Evolutionary conservation across 2,329 filamentous ascomycete genomes (phyloP), one percentile per base, ranked within the genome.

Genomic region (Fusarium sp.): DNA sequence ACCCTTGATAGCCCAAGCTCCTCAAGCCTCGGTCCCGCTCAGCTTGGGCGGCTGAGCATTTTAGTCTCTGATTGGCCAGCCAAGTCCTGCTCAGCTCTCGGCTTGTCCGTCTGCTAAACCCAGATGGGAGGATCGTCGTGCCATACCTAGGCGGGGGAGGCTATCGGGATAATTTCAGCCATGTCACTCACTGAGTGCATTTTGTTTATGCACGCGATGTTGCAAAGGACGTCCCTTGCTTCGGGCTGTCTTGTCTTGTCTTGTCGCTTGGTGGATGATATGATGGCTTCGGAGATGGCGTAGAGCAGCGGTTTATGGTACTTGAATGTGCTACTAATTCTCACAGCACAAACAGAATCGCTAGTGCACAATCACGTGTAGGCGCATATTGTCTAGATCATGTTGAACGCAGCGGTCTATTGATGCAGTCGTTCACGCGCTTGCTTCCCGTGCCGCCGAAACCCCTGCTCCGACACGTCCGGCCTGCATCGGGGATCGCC

Each of bases 81-180:
- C 26, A 22, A 29, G 34, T 49, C 39, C 19, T 47, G 48, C 60
- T 72, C 70, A 72, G 70, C 70, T 72, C 42, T 72, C 70, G 70
- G 70, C 56, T 39, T 65, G 63, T 42, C 70, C 70, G 70, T 59
- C 60, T 54, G 46, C 45, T 53, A 71, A 72, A 47, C 70, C 68
- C 31, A 53, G 34, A 54, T 43, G 52, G 61, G 68, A 68, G 22
- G 65, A 56, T 58, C 61, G 47, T 52, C 50, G 41, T 68, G 68
- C 60, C 58, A 29, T 34, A n/a, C n/a, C n/a, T n/a, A 51, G 45
- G 44, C 47, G 52, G 40, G 45, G 56, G 58, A 50, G 55, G 64
- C 53, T 68, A 58, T 62, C 54, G 64, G 19, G 65, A 57, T 55
- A 61, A 66, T 61, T 67, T 57, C 58, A 66, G 53, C 53, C 61